A percentile compares a stretch with the other conserved stretches of the same genome.
These are phyloP conservation scores for Paramecium sexaurelia DNA, from an alignment of 73 alveolate species.

Conservation along the genomic window DNA sequence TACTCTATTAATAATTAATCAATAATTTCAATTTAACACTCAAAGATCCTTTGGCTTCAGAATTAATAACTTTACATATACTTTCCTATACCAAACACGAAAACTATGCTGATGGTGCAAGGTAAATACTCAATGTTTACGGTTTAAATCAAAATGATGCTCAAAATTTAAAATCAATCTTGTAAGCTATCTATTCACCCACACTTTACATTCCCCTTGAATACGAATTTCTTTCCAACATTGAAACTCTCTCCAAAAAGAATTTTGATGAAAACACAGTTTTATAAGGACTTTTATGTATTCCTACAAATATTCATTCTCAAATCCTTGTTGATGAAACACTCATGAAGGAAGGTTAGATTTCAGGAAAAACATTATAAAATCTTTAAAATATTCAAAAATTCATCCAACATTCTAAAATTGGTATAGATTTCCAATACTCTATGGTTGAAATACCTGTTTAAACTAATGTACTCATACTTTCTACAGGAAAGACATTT, in stretches of 20 bases:
- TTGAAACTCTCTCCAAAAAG: background rate
- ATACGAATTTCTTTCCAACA: background rate
- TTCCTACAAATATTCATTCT: background rate
- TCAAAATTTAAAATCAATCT: background rate
- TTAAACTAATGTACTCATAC: background rate
- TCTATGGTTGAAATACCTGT: conserved; percentile 27
- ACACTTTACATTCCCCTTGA: background rate
- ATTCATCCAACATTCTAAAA: background rate
- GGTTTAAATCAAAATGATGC: background rate
- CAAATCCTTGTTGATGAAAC: conserved; percentile 15
- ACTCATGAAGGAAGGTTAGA: background rate
- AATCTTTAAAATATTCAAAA: conserved; percentile 13
- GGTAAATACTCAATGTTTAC: conserved; percentile 19
- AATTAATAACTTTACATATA: background rate
- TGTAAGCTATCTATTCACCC: conserved; percentile 11
- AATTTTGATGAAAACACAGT: conserved; percentile 2
- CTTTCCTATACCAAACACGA: background rate
- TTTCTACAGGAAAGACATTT: conserved; percentile 23
- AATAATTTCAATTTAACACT: background rate
- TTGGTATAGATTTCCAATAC: conserved; percentile 6
- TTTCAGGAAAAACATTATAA: background rate
- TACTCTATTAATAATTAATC: background rate
- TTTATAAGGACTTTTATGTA: background rate
- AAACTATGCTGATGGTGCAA: conserved; percentile 22
- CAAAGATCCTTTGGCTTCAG: background rate